Base-by-base conservation (phyloP, 2,329 filamentous ascomycete species). In the Talaromyces islandicus region DNA sequence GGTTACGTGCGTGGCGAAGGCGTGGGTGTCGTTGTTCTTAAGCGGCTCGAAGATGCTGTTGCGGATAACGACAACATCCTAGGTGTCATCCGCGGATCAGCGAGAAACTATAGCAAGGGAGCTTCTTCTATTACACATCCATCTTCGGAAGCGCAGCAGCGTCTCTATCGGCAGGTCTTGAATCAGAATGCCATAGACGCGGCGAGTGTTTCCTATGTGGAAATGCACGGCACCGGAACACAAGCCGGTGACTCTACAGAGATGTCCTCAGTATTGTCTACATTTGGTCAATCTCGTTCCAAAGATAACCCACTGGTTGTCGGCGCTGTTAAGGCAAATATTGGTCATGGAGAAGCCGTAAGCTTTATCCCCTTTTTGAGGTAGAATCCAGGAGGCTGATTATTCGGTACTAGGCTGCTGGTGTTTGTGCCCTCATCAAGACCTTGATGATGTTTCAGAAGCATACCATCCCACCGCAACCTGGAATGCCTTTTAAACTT, bases 1-100 rank as follows among this genome's bases (percentile, higher is more conserved):
- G 90, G 90, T 1, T 93, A 93, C 74, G 93, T 90, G 75, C 86
- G 90, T 70, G 89, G 86, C 59, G 90, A 94, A 66, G 87, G 85
- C 24, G 88, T 88, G 62, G 90, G 86, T 2, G 87, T 87, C 0
- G 82, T 94, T 55, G 81, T 94, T 27, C 77, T 94, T 54, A 94
- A 94, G 80, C 83, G 90, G 29, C 84, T 92, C 2, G 87, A 90
- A 57, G 90, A 93, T 73, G 90, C 90, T 1, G 72, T 89, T 56
- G 84, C 84, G 1, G 90, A 93, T 67, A 87, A 89, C 62, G 91
- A 94, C 59, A 73, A 73, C 0, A 77, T 81, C 48, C 81, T 92
- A n/a, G 90, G 86, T n/a, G 86, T 90, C 64, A 88, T 96, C 54
- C 79, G 89, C 1, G 89, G 87, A 27, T 84, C 87, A 0, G 84